Evolutionary conservation across 2,329 filamentous ascomycete genomes (phyloP).

Genomic region (Phyllosticta citriasiana): DNA sequence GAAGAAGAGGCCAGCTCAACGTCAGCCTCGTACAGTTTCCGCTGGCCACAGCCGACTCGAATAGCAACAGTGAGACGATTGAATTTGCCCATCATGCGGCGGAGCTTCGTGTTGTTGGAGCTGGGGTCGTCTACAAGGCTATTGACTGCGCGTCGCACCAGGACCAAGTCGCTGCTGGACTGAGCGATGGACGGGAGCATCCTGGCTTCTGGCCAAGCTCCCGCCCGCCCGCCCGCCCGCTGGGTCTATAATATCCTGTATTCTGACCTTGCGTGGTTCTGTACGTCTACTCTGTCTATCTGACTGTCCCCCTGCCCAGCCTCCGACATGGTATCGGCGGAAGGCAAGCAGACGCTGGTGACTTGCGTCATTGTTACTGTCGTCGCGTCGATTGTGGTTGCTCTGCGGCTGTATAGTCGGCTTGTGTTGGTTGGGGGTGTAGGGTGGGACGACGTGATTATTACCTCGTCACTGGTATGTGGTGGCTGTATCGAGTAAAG

Average conservation of each 20-base stretch:
- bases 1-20: background rate
- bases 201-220: background rate
- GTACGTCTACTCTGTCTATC: background rate
- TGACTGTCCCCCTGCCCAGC: background rate
- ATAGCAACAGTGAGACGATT: background rate
- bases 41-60: background rate
- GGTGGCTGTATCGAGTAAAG: background rate
- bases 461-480: background rate
- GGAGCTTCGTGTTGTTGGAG: background rate
- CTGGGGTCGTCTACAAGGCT: background rate
- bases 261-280: background rate
- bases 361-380: background rate
- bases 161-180: background rate
- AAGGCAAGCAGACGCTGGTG: background rate
- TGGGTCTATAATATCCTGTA: background rate
- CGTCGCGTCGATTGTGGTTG: background rate
- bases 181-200: background rate
- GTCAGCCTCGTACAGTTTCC: background rate
- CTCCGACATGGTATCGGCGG: background rate
- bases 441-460: slow-evolving; percentile 4
- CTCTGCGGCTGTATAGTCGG: background rate
- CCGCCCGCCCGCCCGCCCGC: background rate
- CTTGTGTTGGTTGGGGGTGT: background rate
- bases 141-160: background rate
- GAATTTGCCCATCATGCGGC: background rate